Evolutionary conservation across 768 basidiomycete species (phyloP).

Genomic region (button mushroom (Agaricus bisporus)): DNA sequence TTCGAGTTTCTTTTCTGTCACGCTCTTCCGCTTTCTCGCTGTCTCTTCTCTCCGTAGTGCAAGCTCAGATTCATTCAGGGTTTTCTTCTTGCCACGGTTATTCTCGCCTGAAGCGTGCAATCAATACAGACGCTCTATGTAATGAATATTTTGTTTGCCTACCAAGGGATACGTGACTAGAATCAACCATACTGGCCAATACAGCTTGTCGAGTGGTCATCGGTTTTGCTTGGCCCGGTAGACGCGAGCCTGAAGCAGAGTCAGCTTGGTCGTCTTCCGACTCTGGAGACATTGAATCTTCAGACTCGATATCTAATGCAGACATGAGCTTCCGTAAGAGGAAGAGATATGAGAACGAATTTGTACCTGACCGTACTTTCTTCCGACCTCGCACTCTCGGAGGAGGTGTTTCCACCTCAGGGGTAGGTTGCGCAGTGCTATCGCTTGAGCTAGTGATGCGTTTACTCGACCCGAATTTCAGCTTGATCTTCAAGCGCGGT

Average conservation of each 20-base stretch:
- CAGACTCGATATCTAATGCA: conserved; percentile 29
- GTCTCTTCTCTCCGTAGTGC: conserved; percentile 76
- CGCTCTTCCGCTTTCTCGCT: conserved; percentile 72
- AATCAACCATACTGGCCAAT: conserved; percentile 60
- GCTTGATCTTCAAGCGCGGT: conserved; percentile 54
- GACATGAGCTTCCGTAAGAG: background rate
- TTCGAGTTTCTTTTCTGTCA: conserved; percentile 78
- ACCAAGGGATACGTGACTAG: conserved; percentile 66
- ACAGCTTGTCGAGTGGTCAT: conserved; percentile 66
- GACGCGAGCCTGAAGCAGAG: conserved; percentile 22
- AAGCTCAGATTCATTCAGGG: conserved; percentile 65
- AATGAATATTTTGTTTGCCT: background rate
- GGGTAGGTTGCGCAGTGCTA: conserved; percentile 20
- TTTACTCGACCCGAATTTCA: conserved; percentile 44
- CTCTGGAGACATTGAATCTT: conserved; percentile 28
- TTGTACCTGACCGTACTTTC: conserved; percentile 18
- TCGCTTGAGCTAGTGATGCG: conserved; percentile 20
- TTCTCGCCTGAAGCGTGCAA: conserved; percentile 17
- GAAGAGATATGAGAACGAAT: background rate
- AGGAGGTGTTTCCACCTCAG: conserved; percentile 15
- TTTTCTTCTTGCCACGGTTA: conserved; percentile 50
- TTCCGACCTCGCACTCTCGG: conserved; percentile 23
- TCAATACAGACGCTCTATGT: background rate
- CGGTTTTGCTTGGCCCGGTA: conserved; percentile 21
- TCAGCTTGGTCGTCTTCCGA: conserved; percentile 23